Evolutionary conservation across 192 early-diverging fungal genomes (phyloP).

Genomic region (Jimgerdemannia flammicorona): DNA sequence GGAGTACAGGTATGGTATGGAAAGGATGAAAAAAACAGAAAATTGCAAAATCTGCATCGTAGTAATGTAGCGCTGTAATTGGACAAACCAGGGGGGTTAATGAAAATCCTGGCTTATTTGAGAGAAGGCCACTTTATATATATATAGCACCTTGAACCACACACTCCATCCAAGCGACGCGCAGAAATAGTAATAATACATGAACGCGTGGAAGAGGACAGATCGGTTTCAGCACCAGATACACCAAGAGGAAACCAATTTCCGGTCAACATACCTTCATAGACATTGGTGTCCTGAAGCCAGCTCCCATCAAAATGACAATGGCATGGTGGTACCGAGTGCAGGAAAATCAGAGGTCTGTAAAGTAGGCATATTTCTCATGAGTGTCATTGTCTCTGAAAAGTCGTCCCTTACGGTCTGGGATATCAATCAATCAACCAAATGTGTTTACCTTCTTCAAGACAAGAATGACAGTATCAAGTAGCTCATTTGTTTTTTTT

Average conservation of each 20-base stretch:
- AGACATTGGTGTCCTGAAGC: conserved; percentile 37
- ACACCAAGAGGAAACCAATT: neutral
- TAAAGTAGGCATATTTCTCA: conserved; percentile 32
- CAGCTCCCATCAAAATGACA: conserved; percentile 49
- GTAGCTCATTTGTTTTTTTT: too few relatives aligned
- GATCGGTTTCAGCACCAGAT: neutral
- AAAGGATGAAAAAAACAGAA: conserved; percentile 32
- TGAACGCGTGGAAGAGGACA: conserved; percentile 36
- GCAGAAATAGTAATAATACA: conserved; percentile 51
- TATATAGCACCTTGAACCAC: conserved; percentile 42
- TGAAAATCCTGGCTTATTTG: too few relatives aligned
- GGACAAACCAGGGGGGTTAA: neutral
- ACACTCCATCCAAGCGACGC: conserved; percentile 34
- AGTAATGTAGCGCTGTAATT: conserved; percentile 38
- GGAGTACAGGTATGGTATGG: conserved; percentile 41
- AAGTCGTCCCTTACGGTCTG: too few relatives aligned
- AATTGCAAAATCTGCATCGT: conserved; percentile 48
- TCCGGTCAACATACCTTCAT: conserved; percentile 20
- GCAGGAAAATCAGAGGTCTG: conserved; percentile 50
- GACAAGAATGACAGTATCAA: conserved; percentile 48
- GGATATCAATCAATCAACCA: too few relatives aligned
- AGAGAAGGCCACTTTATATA: too few relatives aligned
- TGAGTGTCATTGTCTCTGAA: conserved; percentile 5
- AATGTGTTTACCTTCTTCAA: conserved; percentile 46
- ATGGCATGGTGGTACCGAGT: conserved; percentile 53